Evolutionary conservation across 2,329 filamentous ascomycete species (phyloP), one percentile per base, ranked within the genome.

Genomic region (Pleochaeta shiraiana): DNA sequence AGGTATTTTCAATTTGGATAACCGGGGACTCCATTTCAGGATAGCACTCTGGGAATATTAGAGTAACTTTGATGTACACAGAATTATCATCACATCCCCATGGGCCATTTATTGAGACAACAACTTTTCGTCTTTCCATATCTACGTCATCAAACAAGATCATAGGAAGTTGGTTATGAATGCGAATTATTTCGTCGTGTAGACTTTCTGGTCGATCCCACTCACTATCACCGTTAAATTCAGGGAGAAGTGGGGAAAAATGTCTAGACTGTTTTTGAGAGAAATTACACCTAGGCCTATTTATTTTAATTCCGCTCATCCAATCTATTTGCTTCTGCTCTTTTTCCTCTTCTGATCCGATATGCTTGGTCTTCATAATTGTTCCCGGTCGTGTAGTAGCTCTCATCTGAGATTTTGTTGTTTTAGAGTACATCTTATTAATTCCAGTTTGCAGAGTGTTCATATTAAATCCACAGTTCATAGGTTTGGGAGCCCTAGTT

Each of bases 261-360:
- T 70, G 67, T 63, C 71, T 70, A 7, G 70, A 69, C 26, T 68
- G 64, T 33, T 68, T 66, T 55, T 70, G 70, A 26, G 66, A 67
- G 3, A 59, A 55, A n/a, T 64, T 62, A 57, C 66, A 68, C 5
- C 71, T 68, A 47, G 67, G 69, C 53, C 70, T 72, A 14, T 78
- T 83, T 76, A 85, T 83, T 34, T 79, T 83, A 66, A 86, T 83
- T 4, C 83, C 83, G 70, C 82, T 84, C 81, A 86, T 85, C 83
- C 83, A 86, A 16, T 81, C 82, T 64, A 86, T 83, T 67, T 85
- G 83, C 26, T 69, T 82, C 67, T 84, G 82, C 31, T 68, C 74
- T 57, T 71, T 69, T 16, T 74, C 73, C n/a, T 76, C 74, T 26
- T 64, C 55, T 63, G 70, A 70, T 16, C 53, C 30, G 53, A 69